phyloP scores from a whole-genome alignment of 306 rosid genomes.

The Cucumis cinereus region DNA sequence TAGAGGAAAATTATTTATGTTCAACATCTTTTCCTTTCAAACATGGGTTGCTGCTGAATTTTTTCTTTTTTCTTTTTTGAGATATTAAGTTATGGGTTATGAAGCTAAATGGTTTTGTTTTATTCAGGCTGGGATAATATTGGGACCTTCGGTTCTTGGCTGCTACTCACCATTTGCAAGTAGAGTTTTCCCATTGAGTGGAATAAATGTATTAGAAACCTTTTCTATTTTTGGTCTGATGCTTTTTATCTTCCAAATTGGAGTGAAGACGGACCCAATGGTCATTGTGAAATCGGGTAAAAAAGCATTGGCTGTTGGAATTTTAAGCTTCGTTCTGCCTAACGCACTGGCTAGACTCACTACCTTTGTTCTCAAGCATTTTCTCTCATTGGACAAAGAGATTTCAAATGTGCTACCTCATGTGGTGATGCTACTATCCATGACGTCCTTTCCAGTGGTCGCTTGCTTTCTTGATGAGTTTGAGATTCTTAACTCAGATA shows the following conservation, averaged over 20 bases:
- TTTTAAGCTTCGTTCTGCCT: slow-evolving; percentile 52
- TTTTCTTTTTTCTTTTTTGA: neutral
- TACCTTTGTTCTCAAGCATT: slow-evolving; percentile 11
- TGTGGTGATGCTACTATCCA: slow-evolving; percentile 42
- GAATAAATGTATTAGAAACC: slow-evolving; percentile 33
- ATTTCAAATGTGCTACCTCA: slow-evolving; percentile 27
- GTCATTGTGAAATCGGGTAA: slow-evolving; percentile 22
- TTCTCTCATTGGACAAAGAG: neutral
- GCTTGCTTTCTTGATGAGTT: slow-evolving; percentile 61
- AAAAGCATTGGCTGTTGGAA: slow-evolving; percentile 26
- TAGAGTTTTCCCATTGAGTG: slow-evolving; percentile 37
- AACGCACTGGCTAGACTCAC: slow-evolving; percentile 19
- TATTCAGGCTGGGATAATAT: slow-evolving; percentile 44
- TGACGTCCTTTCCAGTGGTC: slow-evolving; percentile 63
- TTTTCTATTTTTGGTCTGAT: slow-evolving; percentile 38
- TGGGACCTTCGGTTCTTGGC: slow-evolving; percentile 64
- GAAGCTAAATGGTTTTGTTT: slow-evolving; percentile 1
- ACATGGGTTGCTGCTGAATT: neutral
- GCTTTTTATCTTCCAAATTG: slow-evolving; percentile 32
- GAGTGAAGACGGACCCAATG: slow-evolving; percentile 46
- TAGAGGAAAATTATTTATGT: neutral
- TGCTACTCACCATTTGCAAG: slow-evolving; percentile 17
- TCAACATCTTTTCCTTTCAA: neutral
- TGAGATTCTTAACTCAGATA: slow-evolving; percentile 53
- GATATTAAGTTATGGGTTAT: neutral